Conservation (phyloP, 2,329 filamentous ascomycete genomes). For the Tolypocladium tropicale region DNA sequence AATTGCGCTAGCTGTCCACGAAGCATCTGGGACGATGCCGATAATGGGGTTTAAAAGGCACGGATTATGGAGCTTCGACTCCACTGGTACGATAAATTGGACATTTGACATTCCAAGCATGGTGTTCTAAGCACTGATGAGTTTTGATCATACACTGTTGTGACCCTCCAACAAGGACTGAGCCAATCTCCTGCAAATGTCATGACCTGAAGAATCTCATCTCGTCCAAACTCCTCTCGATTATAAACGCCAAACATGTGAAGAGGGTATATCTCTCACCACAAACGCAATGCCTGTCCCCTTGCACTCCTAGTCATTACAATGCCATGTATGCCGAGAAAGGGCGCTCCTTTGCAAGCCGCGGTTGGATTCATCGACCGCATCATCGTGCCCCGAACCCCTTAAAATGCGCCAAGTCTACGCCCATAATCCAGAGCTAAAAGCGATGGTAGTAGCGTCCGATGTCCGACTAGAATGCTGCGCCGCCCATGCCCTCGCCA, state of each 20-base stretch:
- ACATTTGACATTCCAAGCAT: neutral
- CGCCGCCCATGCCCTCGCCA: slow-evolving; percentile 44
- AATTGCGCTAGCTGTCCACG: neutral
- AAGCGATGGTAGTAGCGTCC: neutral
- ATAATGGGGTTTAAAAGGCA: neutral
- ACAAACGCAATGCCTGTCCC: neutral
- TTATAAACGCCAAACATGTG: neutral
- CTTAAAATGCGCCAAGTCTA: neutral
- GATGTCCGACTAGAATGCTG: slow-evolving; percentile 35
- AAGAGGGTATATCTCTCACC: neutral
- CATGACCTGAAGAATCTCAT: neutral
- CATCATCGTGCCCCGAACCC: neutral
- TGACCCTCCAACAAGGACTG: too few relatives aligned
- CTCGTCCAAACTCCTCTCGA: neutral
- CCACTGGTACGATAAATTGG: neutral
- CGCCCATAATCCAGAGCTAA: neutral
- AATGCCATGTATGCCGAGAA: neutral
- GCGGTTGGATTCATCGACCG: neutral
- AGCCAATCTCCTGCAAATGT: too few relatives aligned
- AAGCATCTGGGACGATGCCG: neutral
- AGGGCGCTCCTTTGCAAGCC: neutral
- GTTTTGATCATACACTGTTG: too few relatives aligned
- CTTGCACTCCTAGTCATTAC: neutral
- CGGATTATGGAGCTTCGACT: neutral
- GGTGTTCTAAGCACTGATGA: neutral